These are phyloP conservation scores for Vicia sativa DNA, from an alignment of 306 rosid genomes.

Conservation along the genomic window DNA sequence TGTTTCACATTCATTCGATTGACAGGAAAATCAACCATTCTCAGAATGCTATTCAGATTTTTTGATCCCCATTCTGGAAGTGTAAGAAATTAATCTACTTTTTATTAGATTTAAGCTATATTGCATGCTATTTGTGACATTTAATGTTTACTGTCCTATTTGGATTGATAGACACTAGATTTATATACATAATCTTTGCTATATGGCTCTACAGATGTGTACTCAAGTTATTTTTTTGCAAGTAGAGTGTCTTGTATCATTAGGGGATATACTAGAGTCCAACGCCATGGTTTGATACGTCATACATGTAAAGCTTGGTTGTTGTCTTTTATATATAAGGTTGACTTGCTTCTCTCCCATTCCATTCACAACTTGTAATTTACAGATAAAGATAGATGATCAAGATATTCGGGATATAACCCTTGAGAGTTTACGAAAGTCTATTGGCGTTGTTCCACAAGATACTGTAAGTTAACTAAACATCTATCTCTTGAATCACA, in stretches of 20 bases:
- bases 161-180: neutral
- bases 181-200: constrained; percentile 14
- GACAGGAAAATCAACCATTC: constrained; percentile 96
- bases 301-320: constrained; percentile 5
- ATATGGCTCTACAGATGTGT: constrained; percentile 15
- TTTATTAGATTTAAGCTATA: constrained; percentile 37
- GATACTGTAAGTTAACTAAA: constrained; percentile 70
- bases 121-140: constrained; percentile 30
- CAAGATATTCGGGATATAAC: constrained; percentile 83
- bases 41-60: constrained; percentile 93
- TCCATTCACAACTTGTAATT: constrained; percentile 24
- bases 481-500: constrained; percentile 17
- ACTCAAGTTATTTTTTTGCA: neutral
- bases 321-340: constrained; percentile 21
- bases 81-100: constrained; percentile 64
- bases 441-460: constrained; percentile 96
- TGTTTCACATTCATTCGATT: constrained; percentile 44
- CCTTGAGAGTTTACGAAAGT: constrained; percentile 80
- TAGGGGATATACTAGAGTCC: constrained; percentile 24
- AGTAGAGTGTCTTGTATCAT: constrained; percentile 22
- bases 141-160: constrained; percentile 10
- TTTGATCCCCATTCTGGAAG: constrained; percentile 85
- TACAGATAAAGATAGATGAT: constrained; percentile 81
- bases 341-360: constrained; percentile 3
- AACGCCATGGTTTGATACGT: constrained; percentile 5